Evolutionary conservation across 768 basidiomycete genomes (phyloP), one percentile per base, ranked within the genome.

Genomic region (Fibroporia radiculosa): DNA sequence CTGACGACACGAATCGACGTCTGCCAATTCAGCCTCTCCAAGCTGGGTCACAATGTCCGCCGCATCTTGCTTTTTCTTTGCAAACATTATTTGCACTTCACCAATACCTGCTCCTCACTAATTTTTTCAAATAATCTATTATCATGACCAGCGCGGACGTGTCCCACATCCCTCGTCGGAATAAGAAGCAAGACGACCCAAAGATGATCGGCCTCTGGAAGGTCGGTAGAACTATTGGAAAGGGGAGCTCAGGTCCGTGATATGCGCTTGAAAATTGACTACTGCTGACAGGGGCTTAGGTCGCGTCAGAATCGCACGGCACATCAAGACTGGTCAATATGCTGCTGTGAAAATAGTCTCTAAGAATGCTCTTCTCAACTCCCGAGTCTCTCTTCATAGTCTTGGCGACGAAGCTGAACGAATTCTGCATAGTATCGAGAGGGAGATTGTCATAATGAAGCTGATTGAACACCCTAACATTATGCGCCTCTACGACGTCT

Each of bases 361-460:
- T 34, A 93, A 93, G 64, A 70, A 70, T 23, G 67, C 73, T 42
- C 65, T 82, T 46, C 65, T 86, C 45, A 72, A 72, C 43, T 85
- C 86, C 38, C 73, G 77, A 29, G 72, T 77, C 51, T 85, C 84
- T 19, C 69, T 89, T 48, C 72, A 77, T 39, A 77, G 78, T 39
- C 75, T 84, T 11, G 80, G 74, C 12, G 82, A 84, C 45, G 78
- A 85, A 49, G 74, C 83, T 11, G 88, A 91, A 56, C 84, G 83
- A 54, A 78, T 77, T 48, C 74, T 82, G 49, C 77, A 88, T 47
- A 80, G 83, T 38, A 80, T 96, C 49, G 88, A 95, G 62, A 78
- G 92, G 49, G 93, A 98, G 65, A 95, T 96, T 41, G 90, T 93
- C 48, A 83, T 96, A 58, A 93, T 98, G 93, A 98, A 96, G 64